Evolutionary conservation across 2,329 filamentous ascomycete species (phyloP).

Genomic region (Arthrinium puccinioides): DNA sequence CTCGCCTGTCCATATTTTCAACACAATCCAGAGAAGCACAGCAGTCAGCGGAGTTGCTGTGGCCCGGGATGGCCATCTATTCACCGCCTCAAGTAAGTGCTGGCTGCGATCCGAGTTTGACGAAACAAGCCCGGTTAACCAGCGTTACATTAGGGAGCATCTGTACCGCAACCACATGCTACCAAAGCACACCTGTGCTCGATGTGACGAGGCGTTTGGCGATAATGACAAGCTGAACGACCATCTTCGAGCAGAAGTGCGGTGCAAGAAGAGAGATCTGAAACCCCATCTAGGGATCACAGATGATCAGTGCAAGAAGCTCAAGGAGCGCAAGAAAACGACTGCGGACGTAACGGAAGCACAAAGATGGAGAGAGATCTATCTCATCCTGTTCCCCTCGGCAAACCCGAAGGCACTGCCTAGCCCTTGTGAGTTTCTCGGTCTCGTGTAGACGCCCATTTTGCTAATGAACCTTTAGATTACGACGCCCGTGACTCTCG

Average conservation of each 20-base stretch:
- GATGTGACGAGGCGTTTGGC: slow-evolving; percentile 16
- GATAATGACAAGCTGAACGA: slow-evolving; percentile 14
- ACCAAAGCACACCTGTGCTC: slow-evolving; percentile 18
- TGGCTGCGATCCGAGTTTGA: too few relatives aligned
- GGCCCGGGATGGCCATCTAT: slow-evolving; percentile 20
- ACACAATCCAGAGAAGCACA: slow-evolving; percentile 19
- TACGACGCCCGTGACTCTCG: slow-evolving; percentile 15
- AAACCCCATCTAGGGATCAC: slow-evolving; percentile 18
- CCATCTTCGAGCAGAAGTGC: slow-evolving; percentile 20
- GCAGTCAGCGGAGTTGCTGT: slow-evolving; percentile 13
- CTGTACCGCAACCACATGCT: slow-evolving; percentile 19
- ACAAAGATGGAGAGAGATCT: slow-evolving; percentile 22
- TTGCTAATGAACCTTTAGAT: slow-evolving; percentile 13
- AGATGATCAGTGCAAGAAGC: slow-evolving; percentile 17
- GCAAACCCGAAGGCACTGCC: slow-evolving; percentile 18
- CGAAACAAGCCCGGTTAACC: too few relatives aligned
- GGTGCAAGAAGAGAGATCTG: slow-evolving; percentile 16
- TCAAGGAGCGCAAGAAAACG: slow-evolving; percentile 18
- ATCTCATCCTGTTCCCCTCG: slow-evolving; percentile 21
- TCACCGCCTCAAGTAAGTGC: slow-evolving; percentile 21
- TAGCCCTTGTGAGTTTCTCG: slow-evolving; percentile 19
- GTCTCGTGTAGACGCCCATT: neutral
- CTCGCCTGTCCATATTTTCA: slow-evolving; percentile 30
- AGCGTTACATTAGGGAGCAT: slow-evolving; percentile 24
- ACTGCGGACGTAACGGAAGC: slow-evolving; percentile 16